phyloP scores from a whole-genome alignment of 805 yeast genomes.

The Metschnikowia koreensis region DNA sequence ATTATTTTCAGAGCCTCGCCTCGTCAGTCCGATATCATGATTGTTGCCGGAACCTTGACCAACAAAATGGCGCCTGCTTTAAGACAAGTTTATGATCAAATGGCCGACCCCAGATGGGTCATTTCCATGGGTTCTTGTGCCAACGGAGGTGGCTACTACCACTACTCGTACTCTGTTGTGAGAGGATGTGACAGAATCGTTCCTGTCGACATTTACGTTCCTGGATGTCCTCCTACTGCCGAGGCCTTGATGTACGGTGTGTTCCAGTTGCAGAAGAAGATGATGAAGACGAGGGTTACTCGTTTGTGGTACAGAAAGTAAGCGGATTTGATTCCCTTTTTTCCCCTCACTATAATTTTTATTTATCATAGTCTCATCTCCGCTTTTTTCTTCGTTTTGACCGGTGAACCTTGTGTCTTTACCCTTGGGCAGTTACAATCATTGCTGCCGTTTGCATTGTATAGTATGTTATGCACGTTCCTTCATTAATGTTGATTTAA shows the following conservation, averaged over 20 bases:
- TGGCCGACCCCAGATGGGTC: conserved; percentile 95
- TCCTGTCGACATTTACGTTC: conserved; percentile 88
- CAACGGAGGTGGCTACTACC: conserved; percentile 91
- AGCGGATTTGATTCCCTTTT: neutral
- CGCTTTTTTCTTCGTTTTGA: neutral
- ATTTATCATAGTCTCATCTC: neutral
- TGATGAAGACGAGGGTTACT: conserved; percentile 77
- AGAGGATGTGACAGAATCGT: conserved; percentile 87
- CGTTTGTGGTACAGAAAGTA: conserved; percentile 79
- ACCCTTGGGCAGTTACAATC: neutral
- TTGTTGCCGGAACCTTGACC: conserved; percentile 88
- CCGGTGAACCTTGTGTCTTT: neutral
- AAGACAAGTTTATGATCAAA: conserved; percentile 90
- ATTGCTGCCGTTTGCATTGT: conserved; percentile 16
- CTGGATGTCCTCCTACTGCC: conserved; percentile 91
- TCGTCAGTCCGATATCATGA: conserved; percentile 88
- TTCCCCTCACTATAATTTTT: neutral
- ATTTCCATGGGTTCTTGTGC: conserved; percentile 94
- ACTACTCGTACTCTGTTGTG: conserved; percentile 83
- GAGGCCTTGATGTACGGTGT: conserved; percentile 91
- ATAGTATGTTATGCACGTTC: conserved; percentile 15
- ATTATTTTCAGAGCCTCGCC: conserved; percentile 93
- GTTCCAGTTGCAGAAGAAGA: conserved; percentile 85
- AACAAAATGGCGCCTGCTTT: conserved; percentile 93
- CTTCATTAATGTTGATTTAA: neutral